phyloP scores from a whole-genome alignment of 129 eudicot species.

The Glebionis coronaria region DNA sequence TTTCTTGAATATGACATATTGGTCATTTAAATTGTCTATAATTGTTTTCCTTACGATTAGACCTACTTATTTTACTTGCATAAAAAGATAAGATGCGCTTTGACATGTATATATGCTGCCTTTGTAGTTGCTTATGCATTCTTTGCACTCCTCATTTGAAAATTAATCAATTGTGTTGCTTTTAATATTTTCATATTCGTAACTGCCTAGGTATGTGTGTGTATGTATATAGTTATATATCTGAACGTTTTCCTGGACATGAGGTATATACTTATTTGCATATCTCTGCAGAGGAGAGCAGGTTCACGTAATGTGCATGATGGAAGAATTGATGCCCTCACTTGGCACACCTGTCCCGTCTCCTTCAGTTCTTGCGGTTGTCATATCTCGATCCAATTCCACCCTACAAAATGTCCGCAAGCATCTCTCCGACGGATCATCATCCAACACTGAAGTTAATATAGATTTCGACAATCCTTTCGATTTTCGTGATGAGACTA shows the following conservation, averaged over 20 bases:
- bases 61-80: neutral
- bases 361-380: conserved; percentile 87
- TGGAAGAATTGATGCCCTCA: conserved; percentile 96
- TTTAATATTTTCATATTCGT: neutral
- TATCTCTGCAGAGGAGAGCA: conserved; percentile 82
- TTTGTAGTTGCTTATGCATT: neutral
- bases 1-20: too few species aligned
- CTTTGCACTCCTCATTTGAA: conserved; percentile 6
- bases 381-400: conserved; percentile 74
- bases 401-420: conserved; percentile 68
- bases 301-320: conserved; percentile 71
- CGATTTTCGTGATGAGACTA: conserved; percentile 72
- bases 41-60: neutral
- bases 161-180: neutral
- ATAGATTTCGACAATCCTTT: conserved; percentile 73
- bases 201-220: neutral
- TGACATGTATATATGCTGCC: neutral
- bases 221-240: conserved; percentile 9
- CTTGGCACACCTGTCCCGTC: conserved; percentile 90
- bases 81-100: neutral
- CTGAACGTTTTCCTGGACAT: conserved; percentile 12
- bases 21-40: neutral
- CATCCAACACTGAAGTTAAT: conserved; percentile 29
- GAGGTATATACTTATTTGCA: conserved; percentile 35
- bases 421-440: conserved; percentile 50